phyloP scores from a whole-genome alignment of 768 basidiomycete species.

The Russula foetens region DNA sequence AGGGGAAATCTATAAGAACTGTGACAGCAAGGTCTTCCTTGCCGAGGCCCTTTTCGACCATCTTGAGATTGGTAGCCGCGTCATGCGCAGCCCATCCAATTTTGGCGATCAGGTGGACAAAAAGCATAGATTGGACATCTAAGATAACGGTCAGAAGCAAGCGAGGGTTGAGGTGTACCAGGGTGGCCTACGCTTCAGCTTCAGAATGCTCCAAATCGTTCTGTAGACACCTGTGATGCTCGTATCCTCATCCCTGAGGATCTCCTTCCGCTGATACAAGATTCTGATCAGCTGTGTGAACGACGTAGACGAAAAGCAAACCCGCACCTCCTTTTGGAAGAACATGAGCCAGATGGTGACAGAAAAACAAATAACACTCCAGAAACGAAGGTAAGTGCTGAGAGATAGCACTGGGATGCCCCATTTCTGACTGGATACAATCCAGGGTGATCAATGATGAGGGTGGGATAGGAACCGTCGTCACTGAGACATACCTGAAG shows the following conservation, averaged over 20 bases:
- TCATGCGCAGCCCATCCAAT: constrained; percentile 94
- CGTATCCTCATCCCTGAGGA: constrained; percentile 72
- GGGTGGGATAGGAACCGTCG: not conserved
- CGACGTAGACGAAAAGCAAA: not conserved
- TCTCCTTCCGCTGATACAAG: constrained; percentile 57
- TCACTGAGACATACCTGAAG: constrained; percentile 50
- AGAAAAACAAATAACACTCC: constrained; percentile 68
- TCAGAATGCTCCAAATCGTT: constrained; percentile 91
- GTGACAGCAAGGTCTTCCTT: constrained; percentile 95
- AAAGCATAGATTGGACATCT: constrained; percentile 87
- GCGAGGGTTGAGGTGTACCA: not conserved
- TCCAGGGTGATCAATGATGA: not conserved
- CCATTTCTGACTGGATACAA: constrained; percentile 54
- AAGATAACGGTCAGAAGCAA: constrained; percentile 10
- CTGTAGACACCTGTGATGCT: constrained; percentile 85
- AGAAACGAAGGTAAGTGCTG: constrained; percentile 77
- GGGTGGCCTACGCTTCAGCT: constrained; percentile 67
- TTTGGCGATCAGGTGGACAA: constrained; percentile 87
- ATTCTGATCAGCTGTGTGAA: not conserved
- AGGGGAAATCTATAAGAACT: constrained; percentile 95
- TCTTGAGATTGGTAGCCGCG: constrained; percentile 81
- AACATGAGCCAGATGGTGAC: constrained; percentile 87
- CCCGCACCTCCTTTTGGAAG: constrained; percentile 79
- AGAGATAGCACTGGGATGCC: constrained; percentile 66
- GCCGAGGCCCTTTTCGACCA: constrained; percentile 94